Base-by-base conservation (phyloP, 1,284 basidiomycete genomes). In the Chiua sp. region DNA sequence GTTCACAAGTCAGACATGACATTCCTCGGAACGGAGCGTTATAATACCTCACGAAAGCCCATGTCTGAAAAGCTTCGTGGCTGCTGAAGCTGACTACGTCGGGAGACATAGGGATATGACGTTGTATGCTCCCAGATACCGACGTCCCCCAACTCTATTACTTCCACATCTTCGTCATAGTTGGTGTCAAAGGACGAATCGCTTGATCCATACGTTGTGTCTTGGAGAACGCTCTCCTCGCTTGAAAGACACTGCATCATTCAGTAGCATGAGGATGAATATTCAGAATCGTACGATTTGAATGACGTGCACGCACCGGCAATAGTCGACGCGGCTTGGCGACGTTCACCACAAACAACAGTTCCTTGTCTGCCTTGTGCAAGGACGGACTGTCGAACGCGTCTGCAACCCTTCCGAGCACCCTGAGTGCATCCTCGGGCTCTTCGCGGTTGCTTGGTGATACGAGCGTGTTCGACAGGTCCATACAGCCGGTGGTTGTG, bases 361-460 rank as follows among this genome's bases (percentile, higher is more conserved):
- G 47, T 0, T 63, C 66, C 60, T 63, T 72, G 58, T 69, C 59
- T 18, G 30, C 51, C 54, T 65, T 63, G 57, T 60, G 50, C 39
- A 59, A 39, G 5, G 68, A 51, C 2, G 73, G 72, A 49, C 67
- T 55, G 55, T 72, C 72, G 46, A 75, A 72, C 35, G 73, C 70
- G 22, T 75, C 73, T 30, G 70, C 73, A 1, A 74, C 60, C 42
- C 70, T 63, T 47, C 59, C 70, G 2, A 74, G 65, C 39, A 72
- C 55, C 47, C 61, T 60, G 1, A 75, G 16, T 1, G 57, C 68
- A 26, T 72, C 72, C 28, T 63, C 66, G 0, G 52, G 10, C 10
- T 56, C 35, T 39, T n/a, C 33, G 3, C 30, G 46, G 4, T 50
- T 50, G 4, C 35, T 35, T 8, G 56, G 26, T 4, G 51, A 30